Conservation (phyloP, 2,329 filamentous ascomycete species). For the Dactylonectria macrodidyma region DNA sequence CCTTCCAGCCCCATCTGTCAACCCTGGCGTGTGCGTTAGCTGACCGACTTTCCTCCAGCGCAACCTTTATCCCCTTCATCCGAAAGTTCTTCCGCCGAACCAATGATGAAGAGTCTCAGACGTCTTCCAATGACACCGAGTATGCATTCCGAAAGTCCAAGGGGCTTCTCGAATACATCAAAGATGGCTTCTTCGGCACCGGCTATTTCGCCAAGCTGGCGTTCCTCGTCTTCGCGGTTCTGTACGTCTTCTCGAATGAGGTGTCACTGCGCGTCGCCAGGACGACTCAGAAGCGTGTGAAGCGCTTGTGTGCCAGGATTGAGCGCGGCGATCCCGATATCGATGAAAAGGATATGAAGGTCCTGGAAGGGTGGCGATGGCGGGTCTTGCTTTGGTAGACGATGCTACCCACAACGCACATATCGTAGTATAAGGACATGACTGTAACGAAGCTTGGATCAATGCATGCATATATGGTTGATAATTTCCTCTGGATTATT, state of each 20-base stretch:
- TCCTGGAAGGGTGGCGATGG: conserved; percentile 71
- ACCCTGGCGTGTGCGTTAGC: conserved; percentile 6
- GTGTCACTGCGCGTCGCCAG: conserved; percentile 68
- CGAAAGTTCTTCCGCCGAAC: conserved; percentile 66
- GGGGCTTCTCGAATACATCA: conserved; percentile 65
- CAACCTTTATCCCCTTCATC: conserved; percentile 66
- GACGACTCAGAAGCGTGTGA: conserved; percentile 66
- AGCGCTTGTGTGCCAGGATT: conserved; percentile 62
- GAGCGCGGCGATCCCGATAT: conserved; percentile 63
- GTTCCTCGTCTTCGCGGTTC: conserved; percentile 69
- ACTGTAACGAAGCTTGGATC: conserved; percentile 48
- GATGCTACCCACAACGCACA: conserved; percentile 10
- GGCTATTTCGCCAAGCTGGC: conserved; percentile 65
- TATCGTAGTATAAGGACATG: conserved; percentile 51
- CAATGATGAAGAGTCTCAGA: conserved; percentile 53
- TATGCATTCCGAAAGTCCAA: conserved; percentile 69
- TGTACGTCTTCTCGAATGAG: conserved; percentile 73
- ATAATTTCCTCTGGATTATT: conserved; percentile 21
- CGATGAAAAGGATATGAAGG: conserved; percentile 63
- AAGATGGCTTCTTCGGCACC: conserved; percentile 60
- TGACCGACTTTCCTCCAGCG: conserved; percentile 52
- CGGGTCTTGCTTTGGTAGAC: conserved; percentile 64
- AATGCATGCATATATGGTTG: conserved; percentile 40
- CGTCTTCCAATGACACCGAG: conserved; percentile 67
- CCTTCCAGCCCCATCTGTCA: conserved; percentile 18